phyloP scores from a whole-genome alignment of 75 land plant species.

The Picea sitchensis region DNA sequence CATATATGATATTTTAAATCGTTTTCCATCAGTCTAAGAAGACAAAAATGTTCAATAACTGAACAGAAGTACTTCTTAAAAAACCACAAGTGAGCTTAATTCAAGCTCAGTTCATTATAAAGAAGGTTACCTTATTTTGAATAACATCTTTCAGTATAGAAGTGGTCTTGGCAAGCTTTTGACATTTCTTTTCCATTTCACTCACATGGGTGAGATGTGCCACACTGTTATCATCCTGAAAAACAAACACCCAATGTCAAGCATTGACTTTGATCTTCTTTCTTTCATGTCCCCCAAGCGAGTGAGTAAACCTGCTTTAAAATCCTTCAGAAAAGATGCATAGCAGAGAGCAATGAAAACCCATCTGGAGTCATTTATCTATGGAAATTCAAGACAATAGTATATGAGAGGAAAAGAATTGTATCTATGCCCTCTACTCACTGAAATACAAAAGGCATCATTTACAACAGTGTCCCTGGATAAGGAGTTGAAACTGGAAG shows the following conservation, averaged over 20 bases:
- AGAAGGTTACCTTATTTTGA: constrained; percentile 82
- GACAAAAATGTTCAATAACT: background rate
- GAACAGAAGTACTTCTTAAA: background rate
- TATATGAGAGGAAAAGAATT: background rate
- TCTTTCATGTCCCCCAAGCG: background rate
- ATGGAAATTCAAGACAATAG: background rate
- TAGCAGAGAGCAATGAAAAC: background rate
- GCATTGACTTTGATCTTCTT: background rate
- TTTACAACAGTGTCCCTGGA: background rate
- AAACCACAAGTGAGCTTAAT: background rate
- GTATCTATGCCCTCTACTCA: background rate
- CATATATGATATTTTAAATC: constrained; percentile 3
- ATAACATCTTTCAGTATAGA: constrained; percentile 90
- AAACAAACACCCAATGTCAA: background rate
- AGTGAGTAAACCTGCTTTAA: background rate
- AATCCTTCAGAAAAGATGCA: background rate
- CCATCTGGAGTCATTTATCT: background rate
- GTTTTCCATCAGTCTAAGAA: background rate
- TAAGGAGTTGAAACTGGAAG: background rate
- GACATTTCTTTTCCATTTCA: constrained; percentile 97
- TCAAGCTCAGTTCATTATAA: too few species aligned
- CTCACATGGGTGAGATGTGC: constrained; percentile 97
- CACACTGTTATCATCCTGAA: constrained; percentile 94
- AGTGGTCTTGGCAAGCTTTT: constrained; percentile 86
- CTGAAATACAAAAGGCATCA: background rate